Percentiles rank a stretch among this genome's conserved stretches.
These are phyloP conservation scores for Colletotrichum ledebouriae DNA, from an alignment of 2,329 filamentous ascomycete species.

Conservation along the genomic window DNA sequence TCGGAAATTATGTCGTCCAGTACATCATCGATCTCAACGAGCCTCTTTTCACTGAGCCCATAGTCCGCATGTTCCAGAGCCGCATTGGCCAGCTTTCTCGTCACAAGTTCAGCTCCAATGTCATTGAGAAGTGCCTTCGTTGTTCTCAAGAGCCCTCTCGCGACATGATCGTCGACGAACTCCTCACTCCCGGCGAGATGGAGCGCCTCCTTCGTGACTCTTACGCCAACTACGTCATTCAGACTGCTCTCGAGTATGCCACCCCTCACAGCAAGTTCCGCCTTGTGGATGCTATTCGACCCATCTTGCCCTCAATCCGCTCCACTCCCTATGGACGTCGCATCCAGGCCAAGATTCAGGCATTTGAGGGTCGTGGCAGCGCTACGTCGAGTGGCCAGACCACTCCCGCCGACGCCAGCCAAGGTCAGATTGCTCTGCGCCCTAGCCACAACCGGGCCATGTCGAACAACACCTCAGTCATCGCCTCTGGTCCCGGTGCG, in stretches of 20 bases:
- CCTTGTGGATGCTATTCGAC: constrained; percentile 87
- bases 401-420: constrained; percentile 65
- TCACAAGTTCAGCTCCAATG: constrained; percentile 99
- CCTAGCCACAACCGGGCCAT: constrained; percentile 58
- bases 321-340: constrained; percentile 95
- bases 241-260: constrained; percentile 92
- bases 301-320: constrained; percentile 85
- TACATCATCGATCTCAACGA: constrained; percentile 98
- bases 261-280: constrained; percentile 79
- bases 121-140: constrained; percentile 95
- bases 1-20: constrained; percentile 98
- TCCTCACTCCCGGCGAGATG: constrained; percentile 80
- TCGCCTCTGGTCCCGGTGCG: constrained; percentile 47
- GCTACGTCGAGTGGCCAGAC: constrained; percentile 62
- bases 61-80: constrained; percentile 84
- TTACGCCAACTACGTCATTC: constrained; percentile 97
- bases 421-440: constrained; percentile 67
- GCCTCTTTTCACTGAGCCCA: constrained; percentile 85
- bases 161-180: constrained; percentile 87
- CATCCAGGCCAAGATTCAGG: constrained; percentile 88
- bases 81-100: constrained; percentile 81
- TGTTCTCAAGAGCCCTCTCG: constrained; percentile 82
- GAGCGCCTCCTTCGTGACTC: constrained; percentile 91
- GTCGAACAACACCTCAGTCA: constrained; percentile 55
- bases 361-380: constrained; percentile 65